Percentiles rank a stretch among this genome's conserved stretches.
Conservation (phyloP, 352 stramenopile genomes). For the Phytophthora syringae region DNA sequence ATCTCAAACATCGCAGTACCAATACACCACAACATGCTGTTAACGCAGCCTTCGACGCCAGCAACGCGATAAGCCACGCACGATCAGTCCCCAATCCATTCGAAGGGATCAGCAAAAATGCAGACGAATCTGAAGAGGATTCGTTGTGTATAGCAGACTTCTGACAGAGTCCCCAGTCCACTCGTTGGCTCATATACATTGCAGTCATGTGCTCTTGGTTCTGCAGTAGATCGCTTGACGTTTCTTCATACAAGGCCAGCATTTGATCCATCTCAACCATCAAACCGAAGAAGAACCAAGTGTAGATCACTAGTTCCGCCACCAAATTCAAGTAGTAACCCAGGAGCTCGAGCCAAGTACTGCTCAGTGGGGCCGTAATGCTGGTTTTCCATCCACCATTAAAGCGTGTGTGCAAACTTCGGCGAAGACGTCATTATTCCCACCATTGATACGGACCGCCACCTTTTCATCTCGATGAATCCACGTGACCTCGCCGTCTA, state of each 20-base stretch:
- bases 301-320: constrained; percentile 53
- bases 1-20: constrained; percentile 49
- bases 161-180: constrained; percentile 35
- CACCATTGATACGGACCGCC: constrained; percentile 61
- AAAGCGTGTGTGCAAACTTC: constrained; percentile 70
- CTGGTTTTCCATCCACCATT: constrained; percentile 67
- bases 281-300: constrained; percentile 68
- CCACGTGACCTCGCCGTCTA: constrained; percentile 77
- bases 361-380: constrained; percentile 64
- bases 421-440: constrained; percentile 74
- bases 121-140: constrained; percentile 9
- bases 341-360: constrained; percentile 66
- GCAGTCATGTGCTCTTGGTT: constrained; percentile 39
- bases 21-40: constrained; percentile 39
- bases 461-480: constrained; percentile 78
- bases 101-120: constrained; percentile 43
- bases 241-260: constrained; percentile 40
- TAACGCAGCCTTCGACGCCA: constrained; percentile 48
- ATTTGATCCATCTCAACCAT: constrained; percentile 67
- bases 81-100: constrained; percentile 52
- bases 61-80: constrained; percentile 50
- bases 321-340: constrained; percentile 63
- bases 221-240: constrained; percentile 32
- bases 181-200: constrained; percentile 38
- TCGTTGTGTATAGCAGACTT: constrained; percentile 7